These are phyloP conservation scores for Mycena polygramma DNA, from an alignment of 768 basidiomycete genomes.

Conservation along the genomic window DNA sequence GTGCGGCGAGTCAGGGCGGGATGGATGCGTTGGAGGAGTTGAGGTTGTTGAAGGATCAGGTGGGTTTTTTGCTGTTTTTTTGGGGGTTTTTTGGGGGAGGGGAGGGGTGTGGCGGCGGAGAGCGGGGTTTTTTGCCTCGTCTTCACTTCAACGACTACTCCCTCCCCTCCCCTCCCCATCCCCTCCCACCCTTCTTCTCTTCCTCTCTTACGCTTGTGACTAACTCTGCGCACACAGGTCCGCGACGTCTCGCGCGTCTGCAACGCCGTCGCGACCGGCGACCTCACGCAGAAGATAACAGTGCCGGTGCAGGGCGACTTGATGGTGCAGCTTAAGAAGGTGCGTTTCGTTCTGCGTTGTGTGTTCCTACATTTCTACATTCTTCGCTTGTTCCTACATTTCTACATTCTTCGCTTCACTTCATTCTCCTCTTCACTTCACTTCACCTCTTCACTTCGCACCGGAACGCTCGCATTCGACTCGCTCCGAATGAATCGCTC, in stretches of 20 bases:
- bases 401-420: no score
- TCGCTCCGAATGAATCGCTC: no score
- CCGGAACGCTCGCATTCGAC: no score
- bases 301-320: constrained; percentile 77
- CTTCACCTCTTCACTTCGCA: no score
- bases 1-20: constrained; percentile 69
- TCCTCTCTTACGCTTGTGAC: neutral
- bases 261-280: constrained; percentile 78
- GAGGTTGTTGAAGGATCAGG: constrained; percentile 75
- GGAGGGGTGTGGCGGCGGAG: neutral
- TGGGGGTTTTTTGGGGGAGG: neutral
- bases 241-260: constrained; percentile 80
- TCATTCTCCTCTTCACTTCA: no score
- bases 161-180: no score
- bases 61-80: constrained; percentile 16
- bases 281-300: constrained; percentile 77
- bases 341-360: neutral
- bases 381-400: no score
- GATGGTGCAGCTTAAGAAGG: constrained; percentile 77
- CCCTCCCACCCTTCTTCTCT: neutral
- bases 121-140: no score
- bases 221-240: constrained; percentile 51
- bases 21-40: constrained; percentile 80
- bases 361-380: no score
- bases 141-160: no score